These are phyloP conservation scores for Dictyostelium intermedium DNA, from an alignment of 78 protist genomes.

Conservation along the genomic window DNA sequence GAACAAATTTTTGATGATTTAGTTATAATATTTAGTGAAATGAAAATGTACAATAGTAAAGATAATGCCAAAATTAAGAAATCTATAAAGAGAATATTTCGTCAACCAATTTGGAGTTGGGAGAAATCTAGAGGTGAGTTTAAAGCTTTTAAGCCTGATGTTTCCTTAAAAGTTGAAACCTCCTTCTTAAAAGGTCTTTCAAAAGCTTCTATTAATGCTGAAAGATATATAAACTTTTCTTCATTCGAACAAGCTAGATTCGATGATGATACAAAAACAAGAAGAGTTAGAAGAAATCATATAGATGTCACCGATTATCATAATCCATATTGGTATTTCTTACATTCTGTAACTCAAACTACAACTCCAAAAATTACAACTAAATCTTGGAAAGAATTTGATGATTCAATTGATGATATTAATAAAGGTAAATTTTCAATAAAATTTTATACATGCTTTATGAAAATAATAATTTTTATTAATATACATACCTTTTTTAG, in stretches of 20 bases:
- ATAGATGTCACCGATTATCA: not conserved
- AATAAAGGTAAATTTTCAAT: not conserved
- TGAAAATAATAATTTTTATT: no score
- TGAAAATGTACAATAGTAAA: not conserved
- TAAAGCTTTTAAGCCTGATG: not conserved
- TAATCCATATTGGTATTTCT: slow-evolving; percentile 50
- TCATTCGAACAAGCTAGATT: slow-evolving; percentile 53
- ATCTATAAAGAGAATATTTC: not conserved
- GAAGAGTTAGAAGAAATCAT: slow-evolving; percentile 24
- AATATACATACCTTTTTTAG: not conserved
- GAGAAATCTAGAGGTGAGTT: slow-evolving; percentile 57
- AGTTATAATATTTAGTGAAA: not conserved
- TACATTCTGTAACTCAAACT: not conserved
- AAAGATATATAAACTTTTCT: slow-evolving; percentile 47
- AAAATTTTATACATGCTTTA: no score
- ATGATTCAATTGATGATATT: not conserved
- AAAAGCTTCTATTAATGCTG: slow-evolving; percentile 29
- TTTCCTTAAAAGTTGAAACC: slow-evolving; percentile 24
- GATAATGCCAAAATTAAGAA: not conserved
- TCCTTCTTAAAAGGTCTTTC: slow-evolving; percentile 28
- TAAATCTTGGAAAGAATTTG: not conserved
- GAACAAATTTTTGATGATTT: not conserved
- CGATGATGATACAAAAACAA: slow-evolving; percentile 40
- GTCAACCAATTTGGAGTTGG: slow-evolving; percentile 40
- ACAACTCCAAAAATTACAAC: not conserved